Base-by-base conservation (phyloP, 2,329 filamentous ascomycete genomes). In the Colletotrichum chrysophilum region DNA sequence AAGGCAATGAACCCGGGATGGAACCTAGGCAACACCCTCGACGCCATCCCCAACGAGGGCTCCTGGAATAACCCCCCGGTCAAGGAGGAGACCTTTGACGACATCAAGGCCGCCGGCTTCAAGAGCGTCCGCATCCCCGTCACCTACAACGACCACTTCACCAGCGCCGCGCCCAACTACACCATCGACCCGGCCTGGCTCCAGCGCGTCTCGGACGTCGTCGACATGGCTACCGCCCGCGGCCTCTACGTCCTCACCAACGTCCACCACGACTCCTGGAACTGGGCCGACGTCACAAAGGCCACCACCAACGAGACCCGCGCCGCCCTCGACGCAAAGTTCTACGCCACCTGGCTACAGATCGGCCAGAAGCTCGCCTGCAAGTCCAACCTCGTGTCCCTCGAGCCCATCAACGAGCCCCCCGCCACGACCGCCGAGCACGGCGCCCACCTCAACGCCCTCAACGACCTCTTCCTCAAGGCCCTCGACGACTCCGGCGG, bases 11-110 rank as follows among this genome's bases (percentile, higher is more conserved):
- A 89, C 65, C 88, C 90, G 1, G 90, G 91, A 9, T 92, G 91
- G 91, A 92, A 92, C 77, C 78, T 92, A 10, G 91, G 91, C 12
- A 92, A 92, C 71, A 91, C 90, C 0, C 85, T 92, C 34, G 91
- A 77, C n/a, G 76, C 76, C 16, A 66, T 77, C 13, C 76, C 76
- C 7, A 84, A 87, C 65, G 91, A 93, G 79, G 90, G 89, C 7
- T 89, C 87, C 4, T 93, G 90, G 91, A 90, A 90, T 77, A 92
- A 92, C 72, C 84, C 87, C 0, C 86, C 88, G 0, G 89, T 91
- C 1, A 83, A 86, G 7, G 83, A 83, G 4, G 80, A 80, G 2
- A 91, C 89, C 0, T 90, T 93, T 72, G 84, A 89, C 58, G 83
- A 88, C 66, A 85, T 90, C 38, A 89, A 90, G 79, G 82, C 84